These are phyloP conservation scores for Sisymbrium altissimum DNA, from an alignment of 345 rosid genomes.

Conservation along the genomic window DNA sequence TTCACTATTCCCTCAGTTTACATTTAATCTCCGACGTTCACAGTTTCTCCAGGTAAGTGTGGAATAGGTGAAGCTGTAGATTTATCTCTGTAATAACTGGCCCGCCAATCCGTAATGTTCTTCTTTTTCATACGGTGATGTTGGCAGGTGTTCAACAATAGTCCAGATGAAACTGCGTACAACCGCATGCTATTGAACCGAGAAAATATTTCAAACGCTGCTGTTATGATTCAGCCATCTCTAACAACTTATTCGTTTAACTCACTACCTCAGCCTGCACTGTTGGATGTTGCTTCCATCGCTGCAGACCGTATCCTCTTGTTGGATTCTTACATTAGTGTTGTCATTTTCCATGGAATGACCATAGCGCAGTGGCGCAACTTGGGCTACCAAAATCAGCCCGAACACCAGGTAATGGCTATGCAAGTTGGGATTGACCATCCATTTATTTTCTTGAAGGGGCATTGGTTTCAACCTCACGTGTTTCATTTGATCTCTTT, in stretches of 20 bases:
- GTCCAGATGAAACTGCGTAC: constrained; percentile 42
- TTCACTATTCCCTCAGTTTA: constrained; percentile 97
- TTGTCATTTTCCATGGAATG: constrained; percentile 98
- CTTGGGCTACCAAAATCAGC: constrained; percentile 91
- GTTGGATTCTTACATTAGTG: constrained; percentile 88
- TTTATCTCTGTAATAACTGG: background rate
- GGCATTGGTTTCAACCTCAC: background rate
- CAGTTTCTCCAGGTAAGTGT: constrained; percentile 90
- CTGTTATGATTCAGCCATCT: constrained; percentile 84
- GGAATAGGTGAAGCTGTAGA: background rate
- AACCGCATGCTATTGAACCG: constrained; percentile 34
- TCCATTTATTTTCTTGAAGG: background rate
- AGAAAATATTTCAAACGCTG: constrained; percentile 34
- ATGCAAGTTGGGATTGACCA: background rate
- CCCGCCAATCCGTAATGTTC: background rate
- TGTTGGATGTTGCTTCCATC: constrained; percentile 96
- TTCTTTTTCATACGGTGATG: constrained; percentile 5
- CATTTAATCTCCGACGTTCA: constrained; percentile 96
- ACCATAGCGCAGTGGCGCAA: constrained; percentile 99
- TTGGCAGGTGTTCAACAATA: constrained; percentile 38
- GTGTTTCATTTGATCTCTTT: constrained; percentile 11
- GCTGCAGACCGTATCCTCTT: constrained; percentile 88
- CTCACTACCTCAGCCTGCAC: constrained; percentile 80
- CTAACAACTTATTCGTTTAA: constrained; percentile 84
- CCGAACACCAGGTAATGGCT: constrained; percentile 72